These are phyloP conservation scores for Hymenoscyphus fructigenus DNA, from an alignment of 2,329 filamentous ascomycete genomes.

Conservation along the genomic window DNA sequence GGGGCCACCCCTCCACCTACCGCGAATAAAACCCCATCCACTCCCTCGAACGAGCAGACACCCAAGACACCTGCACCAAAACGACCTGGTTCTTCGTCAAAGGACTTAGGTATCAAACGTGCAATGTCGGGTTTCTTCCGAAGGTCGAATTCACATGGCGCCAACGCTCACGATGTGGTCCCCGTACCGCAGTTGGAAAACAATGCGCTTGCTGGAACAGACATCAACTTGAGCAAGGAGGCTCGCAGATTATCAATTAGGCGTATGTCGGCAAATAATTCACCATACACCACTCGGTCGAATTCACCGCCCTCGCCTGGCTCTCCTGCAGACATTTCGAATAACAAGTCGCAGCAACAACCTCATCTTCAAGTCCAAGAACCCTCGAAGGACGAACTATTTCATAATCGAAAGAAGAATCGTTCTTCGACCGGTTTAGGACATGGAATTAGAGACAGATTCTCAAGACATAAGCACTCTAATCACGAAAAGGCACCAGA, in stretches of 20 bases:
- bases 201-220: constrained; percentile 16
- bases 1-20: constrained; percentile 22
- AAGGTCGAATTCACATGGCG: constrained; percentile 21
- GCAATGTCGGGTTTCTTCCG: constrained; percentile 28
- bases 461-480: constrained; percentile 25
- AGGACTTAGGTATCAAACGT: constrained; percentile 19
- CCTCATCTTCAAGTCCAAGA: constrained; percentile 15
- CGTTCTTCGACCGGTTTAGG: constrained; percentile 35
- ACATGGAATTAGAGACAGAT: constrained; percentile 27
- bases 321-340: constrained; percentile 33
- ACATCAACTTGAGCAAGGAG: constrained; percentile 21
- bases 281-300: constrained; percentile 24
- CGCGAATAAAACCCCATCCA: background rate
- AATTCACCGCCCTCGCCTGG: constrained; percentile 48
- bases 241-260: constrained; percentile 20
- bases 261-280: constrained; percentile 27
- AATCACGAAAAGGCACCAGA: constrained; percentile 16
- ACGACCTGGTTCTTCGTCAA: constrained; percentile 16
- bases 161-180: constrained; percentile 6
- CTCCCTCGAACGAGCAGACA: constrained; percentile 2
- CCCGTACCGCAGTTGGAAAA: constrained; percentile 14
- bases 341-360: constrained; percentile 35
- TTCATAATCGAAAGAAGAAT: constrained; percentile 49
- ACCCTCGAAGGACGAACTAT: constrained; percentile 35
- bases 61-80: constrained; percentile 15